Base-by-base conservation (phyloP, 2,329 filamentous ascomycete species). In the Cytospora mali region DNA sequence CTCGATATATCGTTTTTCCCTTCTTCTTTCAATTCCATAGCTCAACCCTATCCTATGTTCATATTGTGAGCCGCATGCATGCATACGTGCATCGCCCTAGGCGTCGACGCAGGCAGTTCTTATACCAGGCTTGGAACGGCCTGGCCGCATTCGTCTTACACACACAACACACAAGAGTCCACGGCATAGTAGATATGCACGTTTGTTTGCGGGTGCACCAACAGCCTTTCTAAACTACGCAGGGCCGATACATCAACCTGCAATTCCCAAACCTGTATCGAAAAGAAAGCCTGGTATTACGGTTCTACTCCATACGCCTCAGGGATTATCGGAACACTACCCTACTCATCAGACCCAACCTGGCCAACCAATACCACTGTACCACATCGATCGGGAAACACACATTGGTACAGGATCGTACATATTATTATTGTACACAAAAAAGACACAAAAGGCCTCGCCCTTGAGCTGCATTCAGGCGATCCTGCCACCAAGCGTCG, bases 381-480 rank as follows among this genome's bases (percentile, higher is more conserved):
- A 21, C 39, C 14, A 42, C 39, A 18, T 42, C 39, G 39, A 31
- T 11, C 21, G 33, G 21, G 57, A 53, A 5, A 29, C n/a, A n/a
- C n/a, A n/a, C n/a, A n/a, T 48, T 54, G 39, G 39, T 39, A n/a
- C n/a, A n/a, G n/a, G n/a, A n/a, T n/a, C n/a, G n/a, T n/a, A 42
- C 35, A 28, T 23, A 27, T 33, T 28, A 21, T 54, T 29, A 28
- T 48, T 39, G 57, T 53, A 51, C 57, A 59, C 57, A 50, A 52
- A 28, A 59, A 21, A 59, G 49, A 21, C n/a, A 27, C 51, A 25
- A 33, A 42, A n/a, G n/a, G n/a, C n/a, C 55, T 62, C 31, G 50
- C 54, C 59, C 58, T 50, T 58, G 55, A 62, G 62, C 62, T 33
- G n/a, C n/a, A n/a, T n/a, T n/a, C n/a, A n/a, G 39, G 62, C 51